Base-by-base conservation (phyloP, 2,329 filamentous ascomycete species). In the Aspergillus novofumigatus region DNA sequence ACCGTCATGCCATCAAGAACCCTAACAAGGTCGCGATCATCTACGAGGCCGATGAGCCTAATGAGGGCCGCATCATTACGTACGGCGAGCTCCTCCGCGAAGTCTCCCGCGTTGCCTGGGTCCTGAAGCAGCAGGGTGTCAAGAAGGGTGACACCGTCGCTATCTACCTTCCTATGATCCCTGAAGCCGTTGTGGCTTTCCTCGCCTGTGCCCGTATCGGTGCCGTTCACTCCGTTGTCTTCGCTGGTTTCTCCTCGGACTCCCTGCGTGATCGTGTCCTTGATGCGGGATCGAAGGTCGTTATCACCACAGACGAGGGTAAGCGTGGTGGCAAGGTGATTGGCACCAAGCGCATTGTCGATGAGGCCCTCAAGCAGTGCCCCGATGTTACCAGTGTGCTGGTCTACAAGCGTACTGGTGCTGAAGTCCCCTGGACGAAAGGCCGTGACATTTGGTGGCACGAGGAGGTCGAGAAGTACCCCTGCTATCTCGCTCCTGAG, bases 131-230 rank as follows among this genome's bases (percentile, higher is more conserved):
- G 79, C 94, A 96, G 86, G 94, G 94, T 62, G 93, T 99, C 59
- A 87, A 89, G 80, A 97, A 97, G 82, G 94, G 94, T 55, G 94
- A 99, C 77, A 96, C 92, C 4, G 92, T 99, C 56, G 94, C 92
- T 62, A 90, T 99, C 65, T 99, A 99, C 81, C 80, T 99, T 63
- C 94, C 94, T 74, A 99, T 99, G 94, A 96, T 99, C 75, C 94
- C 94, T 55, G 93, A 99, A 77, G 94, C 94, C 6, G 69, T 99
- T 57, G 82, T 99, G 69, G 89, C 94, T 54, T 90, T 99, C 76
- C 82, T 99, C 56, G 94, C 94, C 59, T 95, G 92, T 76, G 80
- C 87, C 41, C 91, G 94, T 72, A 96, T 99, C 67, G 94, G 94
- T 61, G 94, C 94, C 44, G 84, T 99, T 4, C 94, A 99, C 84